Conservation (phyloP, 2,329 filamentous ascomycete species). For the Pseudogymnoascus sp. region DNA sequence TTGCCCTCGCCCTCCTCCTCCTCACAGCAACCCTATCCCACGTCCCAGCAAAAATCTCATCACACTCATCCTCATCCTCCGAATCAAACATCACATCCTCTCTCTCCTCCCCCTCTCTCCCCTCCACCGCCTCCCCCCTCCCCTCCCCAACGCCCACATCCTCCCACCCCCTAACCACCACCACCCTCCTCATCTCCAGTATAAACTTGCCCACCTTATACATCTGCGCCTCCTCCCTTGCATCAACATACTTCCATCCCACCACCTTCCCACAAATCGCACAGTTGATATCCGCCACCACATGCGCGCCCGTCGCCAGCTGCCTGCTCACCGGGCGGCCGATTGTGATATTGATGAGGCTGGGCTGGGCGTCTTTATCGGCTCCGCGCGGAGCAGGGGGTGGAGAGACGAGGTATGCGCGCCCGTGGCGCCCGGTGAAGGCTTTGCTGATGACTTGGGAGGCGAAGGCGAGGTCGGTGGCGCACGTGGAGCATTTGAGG, state of each 20-base stretch:
- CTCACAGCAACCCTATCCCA: too few species aligned
- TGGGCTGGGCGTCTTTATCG: conserved; percentile 8
- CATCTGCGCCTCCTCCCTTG: conserved; percentile 47
- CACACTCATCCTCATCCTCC: too few species aligned
- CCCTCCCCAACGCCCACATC: too few species aligned
- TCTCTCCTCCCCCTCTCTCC: too few species aligned
- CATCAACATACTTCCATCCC: conserved; percentile 62
- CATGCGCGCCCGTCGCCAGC: conserved; percentile 54
- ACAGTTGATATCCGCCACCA: conserved; percentile 56
- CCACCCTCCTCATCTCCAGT: conserved; percentile 51
- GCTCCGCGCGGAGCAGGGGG: conserved; percentile 22
- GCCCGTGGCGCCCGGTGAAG: conserved; percentile 57
- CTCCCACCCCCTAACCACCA: conserved; percentile 46
- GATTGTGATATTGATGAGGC: conserved; percentile 46
- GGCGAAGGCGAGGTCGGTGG: conserved; percentile 50
- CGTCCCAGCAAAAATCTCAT: too few species aligned
- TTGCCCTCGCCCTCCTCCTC: too few species aligned
- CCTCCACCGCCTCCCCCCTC: too few species aligned
- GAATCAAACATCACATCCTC: too few species aligned
- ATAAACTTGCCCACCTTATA: conserved; percentile 66
- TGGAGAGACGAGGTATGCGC: conserved; percentile 50
- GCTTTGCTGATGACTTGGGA: conserved; percentile 57
- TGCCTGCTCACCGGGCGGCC: conserved; percentile 47
- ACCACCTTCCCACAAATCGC: conserved; percentile 45
- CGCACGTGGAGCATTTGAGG: conserved; percentile 50